phyloP scores from a whole-genome alignment of 345 rosid genomes.

The Eucalyptus pumila region DNA sequence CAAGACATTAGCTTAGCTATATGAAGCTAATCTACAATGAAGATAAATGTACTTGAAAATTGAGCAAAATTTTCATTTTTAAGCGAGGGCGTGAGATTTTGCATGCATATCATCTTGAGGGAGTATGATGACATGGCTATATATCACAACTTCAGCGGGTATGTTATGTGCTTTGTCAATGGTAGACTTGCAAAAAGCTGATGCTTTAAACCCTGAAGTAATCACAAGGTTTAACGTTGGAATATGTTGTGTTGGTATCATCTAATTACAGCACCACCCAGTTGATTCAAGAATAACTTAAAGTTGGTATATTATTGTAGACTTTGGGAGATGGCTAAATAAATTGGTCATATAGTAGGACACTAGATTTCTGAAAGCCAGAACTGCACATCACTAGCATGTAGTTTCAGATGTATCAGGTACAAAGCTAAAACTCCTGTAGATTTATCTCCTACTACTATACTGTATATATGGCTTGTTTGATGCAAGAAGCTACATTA shows the following conservation, averaged over 20 bases:
- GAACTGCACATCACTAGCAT: background rate
- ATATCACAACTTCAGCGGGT: background rate
- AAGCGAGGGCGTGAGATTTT: background rate
- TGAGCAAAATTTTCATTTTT: background rate
- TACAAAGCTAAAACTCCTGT: background rate
- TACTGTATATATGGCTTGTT: background rate
- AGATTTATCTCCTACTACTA: background rate
- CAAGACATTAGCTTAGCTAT: background rate
- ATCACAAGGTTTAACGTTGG: background rate
- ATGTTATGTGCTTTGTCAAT: background rate
- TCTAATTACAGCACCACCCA: background rate
- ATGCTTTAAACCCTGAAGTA: background rate
- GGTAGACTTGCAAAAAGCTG: background rate
- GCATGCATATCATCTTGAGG: background rate
- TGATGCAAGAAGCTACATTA: background rate
- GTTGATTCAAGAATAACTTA: background rate
- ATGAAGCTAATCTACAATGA: background rate
- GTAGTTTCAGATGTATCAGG: background rate
- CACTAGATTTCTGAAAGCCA: background rate
- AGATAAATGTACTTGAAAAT: background rate
- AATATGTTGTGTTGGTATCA: background rate
- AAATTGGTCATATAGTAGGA: background rate
- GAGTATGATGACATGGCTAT: background rate
- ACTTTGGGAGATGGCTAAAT: background rate
- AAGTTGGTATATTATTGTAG: background rate